These are phyloP conservation scores for Dioscorea dumetorum DNA, from an alignment of 106 monocot genomes.

Conservation along the genomic window DNA sequence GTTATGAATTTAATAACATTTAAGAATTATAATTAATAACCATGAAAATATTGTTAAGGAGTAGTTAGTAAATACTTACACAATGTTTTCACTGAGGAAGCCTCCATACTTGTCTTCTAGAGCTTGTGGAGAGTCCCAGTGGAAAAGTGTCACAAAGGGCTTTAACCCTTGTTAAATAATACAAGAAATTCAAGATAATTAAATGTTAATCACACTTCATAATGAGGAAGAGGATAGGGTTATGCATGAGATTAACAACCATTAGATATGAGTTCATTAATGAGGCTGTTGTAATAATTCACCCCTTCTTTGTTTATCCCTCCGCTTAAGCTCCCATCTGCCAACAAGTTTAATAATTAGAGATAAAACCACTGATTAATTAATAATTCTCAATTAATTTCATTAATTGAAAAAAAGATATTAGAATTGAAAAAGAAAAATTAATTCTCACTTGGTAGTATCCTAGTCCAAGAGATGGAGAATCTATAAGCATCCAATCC, in stretches of 20 bases:
- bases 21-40: no score
- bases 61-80: conserved; percentile 17
- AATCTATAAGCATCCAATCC: conserved; percentile 49
- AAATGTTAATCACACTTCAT: neutral
- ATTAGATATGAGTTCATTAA: conserved; percentile 43
- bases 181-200: conserved; percentile 2
- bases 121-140: conserved; percentile 51
- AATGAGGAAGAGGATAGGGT: no score
- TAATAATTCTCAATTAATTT: neutral
- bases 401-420: neutral
- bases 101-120: conserved; percentile 39
- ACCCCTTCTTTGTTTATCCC: conserved; percentile 52
- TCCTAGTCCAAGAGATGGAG: conserved; percentile 59
- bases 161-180: conserved; percentile 25
- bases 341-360: neutral
- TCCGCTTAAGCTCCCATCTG: conserved; percentile 40
- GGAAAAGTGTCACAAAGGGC: conserved; percentile 54
- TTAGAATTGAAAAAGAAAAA: no score
- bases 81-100: conserved; percentile 29
- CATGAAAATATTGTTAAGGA: no score
- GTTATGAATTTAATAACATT: no score
- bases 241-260: conserved; percentile 1
- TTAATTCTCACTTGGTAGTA: conserved; percentile 38
- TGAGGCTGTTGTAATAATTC: conserved; percentile 51
- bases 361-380: neutral